These are phyloP conservation scores for Crucihimalaya himalaica DNA, from an alignment of 345 rosid genomes.

Conservation along the genomic window DNA sequence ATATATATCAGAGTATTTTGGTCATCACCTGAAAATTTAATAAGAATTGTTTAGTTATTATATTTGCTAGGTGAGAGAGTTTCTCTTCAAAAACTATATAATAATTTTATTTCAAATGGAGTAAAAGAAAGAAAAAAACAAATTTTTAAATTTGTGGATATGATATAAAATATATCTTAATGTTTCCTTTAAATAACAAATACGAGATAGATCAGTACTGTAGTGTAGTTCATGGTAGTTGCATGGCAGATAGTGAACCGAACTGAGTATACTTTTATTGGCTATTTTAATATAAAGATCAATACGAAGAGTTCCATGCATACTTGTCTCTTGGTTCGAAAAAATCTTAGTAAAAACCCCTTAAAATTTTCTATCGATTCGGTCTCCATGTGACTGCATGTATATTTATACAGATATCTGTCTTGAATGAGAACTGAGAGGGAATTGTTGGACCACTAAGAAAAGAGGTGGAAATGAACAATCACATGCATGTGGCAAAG, in stretches of 20 bases:
- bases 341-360: not conserved
- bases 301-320: not conserved
- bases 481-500: constrained; percentile 25
- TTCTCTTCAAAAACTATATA: too few species aligned
- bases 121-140: too few species aligned
- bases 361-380: not conserved
- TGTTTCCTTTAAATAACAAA: too few species aligned
- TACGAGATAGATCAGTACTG: too few species aligned
- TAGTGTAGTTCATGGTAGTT: not conserved
- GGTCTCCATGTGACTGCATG: not conserved
- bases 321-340: not conserved
- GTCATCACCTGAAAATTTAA: too few species aligned
- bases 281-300: not conserved
- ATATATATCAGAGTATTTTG: too few species aligned
- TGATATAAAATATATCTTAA: too few species aligned
- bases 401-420: not conserved
- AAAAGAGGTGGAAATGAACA: constrained; percentile 15
- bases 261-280: too few species aligned
- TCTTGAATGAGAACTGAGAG: not conserved
- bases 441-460: constrained; percentile 9
- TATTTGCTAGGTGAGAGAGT: too few species aligned
- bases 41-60: too few species aligned
- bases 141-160: too few species aligned
- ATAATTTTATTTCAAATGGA: too few species aligned
- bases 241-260: not conserved